Evolutionary conservation across 2,329 filamentous ascomycete genomes (phyloP), one percentile per base, ranked within the genome.

Genomic region (Sphaerulina populicola): DNA sequence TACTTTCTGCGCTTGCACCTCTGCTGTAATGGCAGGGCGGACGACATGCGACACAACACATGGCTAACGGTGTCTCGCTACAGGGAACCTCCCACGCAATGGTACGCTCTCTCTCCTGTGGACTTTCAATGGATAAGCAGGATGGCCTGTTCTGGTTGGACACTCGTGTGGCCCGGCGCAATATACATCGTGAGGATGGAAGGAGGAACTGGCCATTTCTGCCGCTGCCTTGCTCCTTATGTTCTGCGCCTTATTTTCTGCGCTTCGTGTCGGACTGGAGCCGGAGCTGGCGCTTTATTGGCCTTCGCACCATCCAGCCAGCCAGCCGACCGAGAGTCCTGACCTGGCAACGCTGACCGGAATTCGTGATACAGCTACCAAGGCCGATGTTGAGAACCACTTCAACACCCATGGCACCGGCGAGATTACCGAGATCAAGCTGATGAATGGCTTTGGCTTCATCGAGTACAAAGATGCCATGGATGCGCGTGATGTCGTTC

Each of bases 391-490:
- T 70, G 90, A 97, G 75, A 82, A 83, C 65, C 91, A 97, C 73
- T 98, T 98, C 75, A 85, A 85, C 70, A 88, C 83, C 67, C 89
- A 96, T 82, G 93, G 91, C 69, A 91, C 89, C 63, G 93, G 93
- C 71, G 89, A 95, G 71, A 97, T 98, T 69, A 93, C 86, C 62
- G 93, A 98, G 76, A 91, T 98, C 76, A 98, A 98, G 78, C 82
- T 98, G 59, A 98, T 98, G 93, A 97, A 95, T 70, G 93, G 93
- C 67, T 98, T 98, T 69, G 93, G 93, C 70, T 98, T 98, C 77
- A 95, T 98, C 69, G 93, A 98, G 73, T 98, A 97, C 74, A 94
- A 96, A 73, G 93, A 97, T 75, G 83, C 89, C 53, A 88, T 96
- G 86, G 93, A 98, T 75, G 93, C 93, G 62, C 86, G 91, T 68